A percentile compares a stretch with the other conserved stretches of the same genome.
phyloP scores from a whole-genome alignment of 2,329 filamentous ascomycete species.

The Trichoderma aggressivum region DNA sequence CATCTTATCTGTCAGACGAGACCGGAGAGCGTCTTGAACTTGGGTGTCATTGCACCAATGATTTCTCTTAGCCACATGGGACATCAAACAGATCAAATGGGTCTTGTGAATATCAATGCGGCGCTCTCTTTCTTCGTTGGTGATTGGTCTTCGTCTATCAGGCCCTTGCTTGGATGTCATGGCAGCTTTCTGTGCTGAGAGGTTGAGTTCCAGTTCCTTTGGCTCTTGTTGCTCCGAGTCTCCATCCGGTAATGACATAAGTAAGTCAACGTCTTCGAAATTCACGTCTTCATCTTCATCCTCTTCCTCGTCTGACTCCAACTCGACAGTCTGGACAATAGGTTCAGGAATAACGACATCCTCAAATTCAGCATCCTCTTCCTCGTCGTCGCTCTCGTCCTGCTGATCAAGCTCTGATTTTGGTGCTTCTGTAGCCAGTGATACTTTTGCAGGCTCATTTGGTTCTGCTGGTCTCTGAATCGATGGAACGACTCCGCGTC shows the following conservation, averaged over 20 bases:
- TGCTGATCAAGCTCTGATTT: not conserved
- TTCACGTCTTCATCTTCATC: conserved; percentile 41
- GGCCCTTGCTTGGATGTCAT: conserved; percentile 29
- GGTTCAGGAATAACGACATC: conserved; percentile 48
- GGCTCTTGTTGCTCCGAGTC: conserved; percentile 26
- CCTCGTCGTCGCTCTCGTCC: conserved; percentile 34
- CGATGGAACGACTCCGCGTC: conserved; percentile 27
- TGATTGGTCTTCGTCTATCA: conserved; percentile 51
- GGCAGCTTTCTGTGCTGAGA: conserved; percentile 45
- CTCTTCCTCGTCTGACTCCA: conserved; percentile 45
- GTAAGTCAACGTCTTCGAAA: conserved; percentile 51
- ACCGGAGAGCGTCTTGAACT: conserved; percentile 63
- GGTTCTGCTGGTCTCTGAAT: not conserved
- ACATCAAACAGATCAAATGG: conserved; percentile 78
- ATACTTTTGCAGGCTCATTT: not conserved
- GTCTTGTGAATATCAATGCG: conserved; percentile 80
- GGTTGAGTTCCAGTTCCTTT: conserved; percentile 49
- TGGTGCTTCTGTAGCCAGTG: not conserved
- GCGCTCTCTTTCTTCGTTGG: conserved; percentile 49
- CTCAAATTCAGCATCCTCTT: conserved; percentile 48
- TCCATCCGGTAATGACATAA: conserved; percentile 26
- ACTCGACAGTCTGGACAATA: conserved; percentile 49
- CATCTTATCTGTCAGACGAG: conserved; percentile 63
- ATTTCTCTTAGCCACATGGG: conserved; percentile 75
- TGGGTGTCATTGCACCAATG: conserved; percentile 79